Base-by-base conservation (phyloP, 345 rosid genomes). In the Trapa bicornis region DNA sequence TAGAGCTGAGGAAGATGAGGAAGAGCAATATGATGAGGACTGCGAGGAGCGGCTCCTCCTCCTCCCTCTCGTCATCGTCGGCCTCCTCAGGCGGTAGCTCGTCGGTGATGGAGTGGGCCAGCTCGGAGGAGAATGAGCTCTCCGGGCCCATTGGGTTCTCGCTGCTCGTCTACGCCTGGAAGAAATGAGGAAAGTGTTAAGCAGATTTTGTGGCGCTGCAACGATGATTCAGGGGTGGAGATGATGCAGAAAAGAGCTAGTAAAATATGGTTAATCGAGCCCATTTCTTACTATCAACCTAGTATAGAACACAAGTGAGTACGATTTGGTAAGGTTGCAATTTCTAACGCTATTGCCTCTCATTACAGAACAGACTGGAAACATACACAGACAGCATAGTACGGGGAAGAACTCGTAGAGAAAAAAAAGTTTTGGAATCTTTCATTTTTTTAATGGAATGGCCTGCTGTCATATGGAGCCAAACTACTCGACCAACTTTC, bases 81-180 rank as follows among this genome's bases (percentile, higher is more conserved):
- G 93, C 86, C 64, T 89, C 97, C 0, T 94, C 97, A 0, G 92
- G 81, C 1, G 76, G 92, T 63, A 79, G 96, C 65, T 89, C 91
- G 0, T 89, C 99, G 14, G 92, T 94, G 5, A 80, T 86, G 92
- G 99, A 91, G 66, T 94, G 97, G 99, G 96, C 95, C 3, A 94
- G 89, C 71, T 54, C 74, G 35, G 92, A 87, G 78, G 97, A 87
- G 71, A 68, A 68, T 5, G 92, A 90, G 37, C 53, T 81, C 17
- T 71, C 76, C 67, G 78, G 81, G 37, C 89, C 88, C 10, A 70
- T 71, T 48, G 99, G 92, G 43, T 89, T 91, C 80, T 84, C 96
- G 15, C 67, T 94, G 76, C 79, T 89, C 16, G 86, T 94, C 65
- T 86, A 94, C 71, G 96, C 91, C 29, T 87, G 97, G 99, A 94